Percentiles rank a stretch among this genome's conserved stretches.
Evolutionary conservation across 2,329 filamentous ascomycete genomes (phyloP).

Genomic region (Byssothecium circinans): DNA sequence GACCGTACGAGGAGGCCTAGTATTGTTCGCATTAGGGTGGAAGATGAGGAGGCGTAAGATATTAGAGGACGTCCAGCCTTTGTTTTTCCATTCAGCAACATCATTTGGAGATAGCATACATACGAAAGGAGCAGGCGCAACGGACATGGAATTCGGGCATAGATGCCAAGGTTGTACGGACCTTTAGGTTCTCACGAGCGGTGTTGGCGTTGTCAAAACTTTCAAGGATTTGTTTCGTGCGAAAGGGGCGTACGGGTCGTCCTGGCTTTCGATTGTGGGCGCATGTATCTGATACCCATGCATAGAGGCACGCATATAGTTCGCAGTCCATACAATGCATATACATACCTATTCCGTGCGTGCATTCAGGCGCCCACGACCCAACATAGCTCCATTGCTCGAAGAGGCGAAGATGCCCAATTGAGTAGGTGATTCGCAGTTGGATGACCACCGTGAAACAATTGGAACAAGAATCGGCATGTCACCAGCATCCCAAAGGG

Average conservation of each 20-base stretch:
- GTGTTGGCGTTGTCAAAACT: background rate
- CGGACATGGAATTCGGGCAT: background rate
- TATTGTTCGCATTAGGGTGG: slow-evolving; percentile 29
- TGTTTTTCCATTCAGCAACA: too few species aligned
- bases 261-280: background rate
- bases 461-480: too few species aligned
- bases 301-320: background rate
- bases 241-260: too few species aligned
- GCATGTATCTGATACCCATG: background rate
- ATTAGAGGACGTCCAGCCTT: too few species aligned
- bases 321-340: background rate
- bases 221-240: background rate
- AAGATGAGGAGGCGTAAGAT: slow-evolving; percentile 17
- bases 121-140: background rate
- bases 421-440: too few species aligned
- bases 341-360: background rate
- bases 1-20: slow-evolving; percentile 16
- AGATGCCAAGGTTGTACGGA: background rate
- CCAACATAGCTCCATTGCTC: too few species aligned
- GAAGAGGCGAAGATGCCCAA: too few species aligned
- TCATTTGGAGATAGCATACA: background rate
- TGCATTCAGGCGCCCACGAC: too few species aligned
- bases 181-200: background rate
- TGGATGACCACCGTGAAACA: too few species aligned
- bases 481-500: too few species aligned